Evolutionary conservation across 495 filamentous ascomycete genomes (phyloP).

Genomic region (Lasiosphaeris hirsuta): DNA sequence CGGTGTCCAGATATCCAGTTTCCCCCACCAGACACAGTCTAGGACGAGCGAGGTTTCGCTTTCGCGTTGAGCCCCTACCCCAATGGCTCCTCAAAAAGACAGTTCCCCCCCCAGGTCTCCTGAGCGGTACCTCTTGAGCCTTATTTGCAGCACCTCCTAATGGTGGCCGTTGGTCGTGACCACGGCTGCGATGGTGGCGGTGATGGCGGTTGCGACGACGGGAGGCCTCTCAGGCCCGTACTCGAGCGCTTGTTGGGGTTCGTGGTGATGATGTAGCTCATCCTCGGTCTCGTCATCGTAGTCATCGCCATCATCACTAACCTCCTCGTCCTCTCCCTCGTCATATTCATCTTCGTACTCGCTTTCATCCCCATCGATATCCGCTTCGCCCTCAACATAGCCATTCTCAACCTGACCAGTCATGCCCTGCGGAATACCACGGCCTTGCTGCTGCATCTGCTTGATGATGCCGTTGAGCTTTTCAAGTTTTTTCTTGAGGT

Average conservation of each 20-base stretch:
- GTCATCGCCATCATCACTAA: slow-evolving; percentile 51
- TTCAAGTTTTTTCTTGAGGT: slow-evolving; percentile 80
- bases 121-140: not conserved
- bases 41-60: too few species aligned
- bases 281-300: slow-evolving; percentile 66
- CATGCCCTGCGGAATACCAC: slow-evolving; percentile 59
- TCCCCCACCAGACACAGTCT: too few species aligned
- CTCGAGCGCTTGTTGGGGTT: slow-evolving; percentile 37
- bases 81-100: not conserved
- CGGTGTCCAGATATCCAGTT: too few species aligned
- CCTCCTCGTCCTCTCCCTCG: slow-evolving; percentile 49
- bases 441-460: slow-evolving; percentile 89
- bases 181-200: slow-evolving; percentile 32
- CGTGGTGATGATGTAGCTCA: slow-evolving; percentile 48
- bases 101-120: not conserved
- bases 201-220: slow-evolving; percentile 36
- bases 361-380: slow-evolving; percentile 66
- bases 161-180: slow-evolving; percentile 26
- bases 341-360: slow-evolving; percentile 75
- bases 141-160: slow-evolving; percentile 7
- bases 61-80: too few species aligned
- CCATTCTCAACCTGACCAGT: slow-evolving; percentile 55
- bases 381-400: slow-evolving; percentile 42
- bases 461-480: slow-evolving; percentile 91
- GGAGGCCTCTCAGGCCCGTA: slow-evolving; percentile 56